These are phyloP conservation scores for Arthrobotrys musiformis DNA, from an alignment of 2,329 filamentous ascomycete species.

Conservation along the genomic window DNA sequence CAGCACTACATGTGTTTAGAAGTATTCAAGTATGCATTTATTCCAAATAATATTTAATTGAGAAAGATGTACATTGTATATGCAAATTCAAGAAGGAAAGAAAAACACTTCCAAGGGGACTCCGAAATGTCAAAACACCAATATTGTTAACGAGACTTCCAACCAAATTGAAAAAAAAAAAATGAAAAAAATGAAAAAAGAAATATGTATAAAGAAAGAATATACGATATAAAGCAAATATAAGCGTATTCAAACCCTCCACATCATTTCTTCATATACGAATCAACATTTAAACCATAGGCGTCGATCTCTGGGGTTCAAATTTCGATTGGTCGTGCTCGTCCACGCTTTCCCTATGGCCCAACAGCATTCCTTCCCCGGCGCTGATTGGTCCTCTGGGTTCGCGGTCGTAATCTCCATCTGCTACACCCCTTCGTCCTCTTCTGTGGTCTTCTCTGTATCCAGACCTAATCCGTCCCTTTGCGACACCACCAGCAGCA, in stretches of 20 bases:
- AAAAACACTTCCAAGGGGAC: not conserved
- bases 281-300: not conserved
- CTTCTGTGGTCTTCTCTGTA: conserved; percentile 24
- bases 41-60: too few relatives aligned
- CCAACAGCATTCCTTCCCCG: conserved; percentile 23
- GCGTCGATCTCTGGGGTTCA: not conserved
- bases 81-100: not conserved
- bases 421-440: not conserved
- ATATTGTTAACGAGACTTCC: not conserved
- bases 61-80: not conserved
- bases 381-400: conserved; percentile 38
- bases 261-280: not conserved
- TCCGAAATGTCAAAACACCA: conserved; percentile 3
- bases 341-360: conserved; percentile 17
- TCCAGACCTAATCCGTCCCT: conserved; percentile 43
- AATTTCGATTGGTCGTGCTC: conserved; percentile 9
- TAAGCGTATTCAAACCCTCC: not conserved
- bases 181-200: not conserved
- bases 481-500: conserved; percentile 45
- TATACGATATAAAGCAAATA: not conserved
- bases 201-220: not conserved
- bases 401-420: conserved; percentile 19
- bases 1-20: too few relatives aligned
- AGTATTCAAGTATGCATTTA: too few relatives aligned
- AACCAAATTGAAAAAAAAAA: not conserved